A percentile compares a stretch with the other conserved stretches of the same genome.
These are phyloP conservation scores for Agrostemma githago DNA, from an alignment of 148 eudicot genomes.

Conservation along the genomic window DNA sequence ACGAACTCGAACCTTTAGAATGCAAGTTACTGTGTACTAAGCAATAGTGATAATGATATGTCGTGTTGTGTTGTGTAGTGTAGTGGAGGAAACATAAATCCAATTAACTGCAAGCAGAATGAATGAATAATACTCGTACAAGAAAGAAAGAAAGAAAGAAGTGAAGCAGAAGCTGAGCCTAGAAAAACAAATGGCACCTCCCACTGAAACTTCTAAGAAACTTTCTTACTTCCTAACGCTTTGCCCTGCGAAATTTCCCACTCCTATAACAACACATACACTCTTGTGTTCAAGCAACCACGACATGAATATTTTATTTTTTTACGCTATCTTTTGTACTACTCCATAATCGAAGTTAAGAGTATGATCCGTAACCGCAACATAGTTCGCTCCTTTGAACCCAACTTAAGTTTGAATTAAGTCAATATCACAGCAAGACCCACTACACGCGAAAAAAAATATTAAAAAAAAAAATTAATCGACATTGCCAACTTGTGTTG, in stretches of 20 bases:
- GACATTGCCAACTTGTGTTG: too few species aligned
- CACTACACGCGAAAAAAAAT: too few species aligned
- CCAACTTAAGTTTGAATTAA: too few species aligned
- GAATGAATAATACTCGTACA: not conserved
- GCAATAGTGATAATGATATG: too few species aligned
- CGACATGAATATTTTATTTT: not conserved
- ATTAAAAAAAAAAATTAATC: too few species aligned
- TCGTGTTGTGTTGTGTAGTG: not conserved
- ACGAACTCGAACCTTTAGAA: too few species aligned
- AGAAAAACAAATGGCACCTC: not conserved
- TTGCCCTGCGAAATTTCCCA: constrained; percentile 15
- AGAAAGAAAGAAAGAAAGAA: not conserved
- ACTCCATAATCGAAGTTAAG: not conserved
- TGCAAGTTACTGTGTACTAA: too few species aligned
- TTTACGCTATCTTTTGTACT: not conserved
- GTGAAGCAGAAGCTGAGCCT: not conserved
- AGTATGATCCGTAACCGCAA: too few species aligned
- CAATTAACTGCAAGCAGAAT: not conserved
- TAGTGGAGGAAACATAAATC: not conserved
- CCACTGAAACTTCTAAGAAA: constrained; percentile 26
- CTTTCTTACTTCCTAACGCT: constrained; percentile 3
- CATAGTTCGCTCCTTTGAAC: too few species aligned
- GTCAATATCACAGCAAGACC: too few species aligned
- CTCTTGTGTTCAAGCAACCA: not conserved
- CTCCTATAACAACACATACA: not conserved